Percentiles rank a stretch among this genome's conserved stretches.
These are phyloP conservation scores for Aureobasidium lini DNA, from an alignment of 2,329 filamentous ascomycete genomes.

Conservation along the genomic window DNA sequence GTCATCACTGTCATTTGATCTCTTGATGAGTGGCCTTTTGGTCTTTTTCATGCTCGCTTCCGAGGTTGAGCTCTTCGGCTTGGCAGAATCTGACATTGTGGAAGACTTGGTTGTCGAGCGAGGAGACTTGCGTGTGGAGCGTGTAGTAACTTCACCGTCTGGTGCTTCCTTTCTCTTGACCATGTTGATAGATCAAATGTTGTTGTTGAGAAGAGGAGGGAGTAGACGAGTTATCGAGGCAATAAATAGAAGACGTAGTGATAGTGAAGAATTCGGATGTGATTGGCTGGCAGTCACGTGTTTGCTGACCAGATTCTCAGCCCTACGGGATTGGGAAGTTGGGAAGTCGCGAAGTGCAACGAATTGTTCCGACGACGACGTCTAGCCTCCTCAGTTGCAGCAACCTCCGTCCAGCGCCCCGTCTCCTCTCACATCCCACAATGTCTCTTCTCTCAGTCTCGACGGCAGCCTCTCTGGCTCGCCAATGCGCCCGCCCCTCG, in stretches of 20 bases:
- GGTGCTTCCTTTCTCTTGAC: neutral
- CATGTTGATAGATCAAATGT: neutral
- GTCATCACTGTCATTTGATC: neutral
- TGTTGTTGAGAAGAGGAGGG: neutral
- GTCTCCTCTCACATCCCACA: slow-evolving; percentile 18
- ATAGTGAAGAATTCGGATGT: neutral
- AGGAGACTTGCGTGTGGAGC: neutral
- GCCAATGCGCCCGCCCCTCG: slow-evolving; percentile 40
- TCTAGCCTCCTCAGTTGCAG: slow-evolving; percentile 5
- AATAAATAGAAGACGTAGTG: neutral
- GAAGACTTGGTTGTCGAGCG: neutral
- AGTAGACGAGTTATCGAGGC: neutral
- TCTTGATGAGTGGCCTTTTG: neutral
- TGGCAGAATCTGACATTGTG: neutral
- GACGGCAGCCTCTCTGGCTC: slow-evolving; percentile 39
- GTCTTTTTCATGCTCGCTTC: neutral
- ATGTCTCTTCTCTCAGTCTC: slow-evolving; percentile 42
- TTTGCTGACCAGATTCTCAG: slow-evolving; percentile 2
- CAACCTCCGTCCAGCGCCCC: neutral
- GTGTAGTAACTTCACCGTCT: neutral
- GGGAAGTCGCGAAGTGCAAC: neutral
- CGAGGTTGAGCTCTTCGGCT: slow-evolving; percentile 12
- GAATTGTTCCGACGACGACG: slow-evolving; percentile 9
- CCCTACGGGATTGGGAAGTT: neutral
- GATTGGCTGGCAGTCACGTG: neutral